A percentile compares a stretch with the other conserved stretches of the same genome.
phyloP scores from a whole-genome alignment of 345 rosid genomes.

The Iberis pinnata region DNA sequence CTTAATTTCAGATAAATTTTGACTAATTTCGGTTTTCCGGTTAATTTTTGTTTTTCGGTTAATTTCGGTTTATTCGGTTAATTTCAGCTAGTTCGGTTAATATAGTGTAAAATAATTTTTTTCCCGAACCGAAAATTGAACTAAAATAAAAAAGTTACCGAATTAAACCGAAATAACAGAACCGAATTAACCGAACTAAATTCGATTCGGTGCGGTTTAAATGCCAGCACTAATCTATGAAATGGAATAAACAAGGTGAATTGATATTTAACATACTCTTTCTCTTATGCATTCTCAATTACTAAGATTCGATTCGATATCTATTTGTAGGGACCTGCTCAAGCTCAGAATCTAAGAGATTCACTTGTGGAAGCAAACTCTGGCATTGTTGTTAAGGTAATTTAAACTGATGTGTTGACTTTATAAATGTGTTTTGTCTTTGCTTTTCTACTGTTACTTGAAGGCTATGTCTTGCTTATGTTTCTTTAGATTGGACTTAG shows the following conservation, averaged over 20 bases:
- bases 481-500: conserved; percentile 67
- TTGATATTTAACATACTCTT: background rate
- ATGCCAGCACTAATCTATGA: too few relatives aligned
- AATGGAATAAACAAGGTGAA: background rate
- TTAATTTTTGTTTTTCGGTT: too few relatives aligned
- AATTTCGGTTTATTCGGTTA: too few relatives aligned
- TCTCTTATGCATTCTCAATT: background rate
- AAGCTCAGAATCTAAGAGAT: conserved; percentile 90
- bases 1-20: too few relatives aligned
- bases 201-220: too few relatives aligned
- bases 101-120: too few relatives aligned
- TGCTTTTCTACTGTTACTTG: background rate
- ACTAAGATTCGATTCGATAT: background rate
- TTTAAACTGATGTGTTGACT: background rate
- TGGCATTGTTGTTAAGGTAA: conserved; percentile 73
- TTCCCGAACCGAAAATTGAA: too few relatives aligned
- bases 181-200: too few relatives aligned
- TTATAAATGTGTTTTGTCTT: background rate
- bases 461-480: conserved; percentile 12
- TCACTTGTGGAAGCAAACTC: conserved; percentile 81
- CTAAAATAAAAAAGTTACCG: too few relatives aligned
- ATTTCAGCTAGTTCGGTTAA: too few relatives aligned
- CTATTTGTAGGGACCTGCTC: conserved; percentile 70
- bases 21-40: too few relatives aligned
- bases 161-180: too few relatives aligned